Base-by-base conservation (phyloP, 257 asterid species). In the Salvia splendens region DNA sequence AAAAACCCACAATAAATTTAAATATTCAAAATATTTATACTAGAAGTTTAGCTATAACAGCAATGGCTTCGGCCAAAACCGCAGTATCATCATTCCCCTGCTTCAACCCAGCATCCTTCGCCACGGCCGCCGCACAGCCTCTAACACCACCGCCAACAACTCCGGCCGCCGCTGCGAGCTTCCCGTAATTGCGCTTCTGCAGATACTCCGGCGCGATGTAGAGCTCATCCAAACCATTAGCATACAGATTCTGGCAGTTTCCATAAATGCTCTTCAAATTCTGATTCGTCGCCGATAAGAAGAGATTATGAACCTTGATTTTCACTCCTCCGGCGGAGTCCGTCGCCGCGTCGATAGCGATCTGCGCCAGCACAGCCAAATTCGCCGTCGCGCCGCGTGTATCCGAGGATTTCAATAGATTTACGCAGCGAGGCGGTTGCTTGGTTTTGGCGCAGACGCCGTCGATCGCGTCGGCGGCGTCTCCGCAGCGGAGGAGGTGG, bases 1-100 rank as follows among this genome's bases (percentile, higher is more conserved):
- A n/a, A n/a, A n/a, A n/a, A n/a, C 24, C 24, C 24, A 20, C 1
- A 20, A 20, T 1, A 0, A 20, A 20, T 20, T 20, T 20, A 20
- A 20, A 20, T 20, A 20, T 20, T 20, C 24, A 20, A 20, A 20
- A 20, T 0, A 20, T 20, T 20, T 0, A 33, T 32, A 33, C 65
- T 38, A 64, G 46, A 16, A 20, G 11, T 1, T 3, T 60, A 6
- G 71, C 80, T 35, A 76, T 60, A 35, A 66, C 71, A 14, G 28
- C 62, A 24, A 76, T 38, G 24, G 76, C 77, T 10, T 53, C 58
- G 5, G 56, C 77, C 43, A 76, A 36, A 45, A 65, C 6, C 51
- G 16, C 63, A 1, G 59, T 12, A 36, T 51, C 70, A 14, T 8
- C 49, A 49, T 46, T 66, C 15, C 15, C 66, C 30, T 2, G 42